Evolutionary conservation across 305 asterid species (phyloP), one percentile per base, ranked within the genome.

Genomic region (Withania somnifera): DNA sequence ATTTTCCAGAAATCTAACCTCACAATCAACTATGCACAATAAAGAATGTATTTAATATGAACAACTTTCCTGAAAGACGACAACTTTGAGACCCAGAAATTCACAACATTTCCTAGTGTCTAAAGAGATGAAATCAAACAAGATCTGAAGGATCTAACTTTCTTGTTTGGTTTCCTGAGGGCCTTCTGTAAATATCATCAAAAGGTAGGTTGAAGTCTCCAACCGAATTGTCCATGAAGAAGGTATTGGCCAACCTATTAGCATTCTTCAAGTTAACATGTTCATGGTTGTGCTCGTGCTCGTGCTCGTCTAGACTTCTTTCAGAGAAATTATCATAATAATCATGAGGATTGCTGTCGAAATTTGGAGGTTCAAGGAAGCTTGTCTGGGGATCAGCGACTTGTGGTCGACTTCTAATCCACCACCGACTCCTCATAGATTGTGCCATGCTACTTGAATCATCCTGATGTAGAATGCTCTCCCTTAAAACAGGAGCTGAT

Each of bases 361-460:
- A 79, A 81, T 87, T 87, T 1, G 98, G 98, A 28, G 99, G 99
- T 84, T 96, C 97, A 5, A 90, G 85, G 81, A 96, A 96, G 83
- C 99, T 96, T 2, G 98, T 87, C 80, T 83, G 86, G 5, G 85
- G 88, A 61, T 66, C 92, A 4, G 79, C 78, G 40, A 82, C 91
- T 26, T 71, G 90, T 4, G 75, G 83, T 10, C 50, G 80, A 14
- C 83, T 64, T 71, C 98, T 86, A 28, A 86, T 92, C 99, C 98
- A 94, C 99, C 98, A 96, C 17, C 83, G 90, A 81, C 89, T 86
- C 89, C 80, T 86, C 2, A 77, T 88, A 4, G 87, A 83, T 8
- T 63, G 86, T n/a, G 64, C 88, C 4, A 64, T n/a, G 32, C 79
- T 83, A 11, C 82, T 58, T 1, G 88, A 83, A 45, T 85, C 91